These are phyloP conservation scores for Pyrenophora tritici-repentis DNA, from an alignment of 2,329 filamentous ascomycete species.

Conservation along the genomic window DNA sequence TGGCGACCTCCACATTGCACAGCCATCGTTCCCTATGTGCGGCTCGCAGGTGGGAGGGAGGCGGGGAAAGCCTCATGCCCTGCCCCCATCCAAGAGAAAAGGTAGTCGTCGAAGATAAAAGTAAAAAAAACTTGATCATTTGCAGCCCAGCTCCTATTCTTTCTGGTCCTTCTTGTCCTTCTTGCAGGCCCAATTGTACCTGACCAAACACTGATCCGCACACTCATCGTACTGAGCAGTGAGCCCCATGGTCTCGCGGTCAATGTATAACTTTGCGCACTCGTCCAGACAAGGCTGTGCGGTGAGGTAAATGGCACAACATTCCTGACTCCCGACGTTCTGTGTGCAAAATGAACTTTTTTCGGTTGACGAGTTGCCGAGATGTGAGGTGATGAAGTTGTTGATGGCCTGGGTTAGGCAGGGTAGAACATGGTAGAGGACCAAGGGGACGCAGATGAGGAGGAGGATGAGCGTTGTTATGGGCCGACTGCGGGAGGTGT, in stretches of 20 bases:
- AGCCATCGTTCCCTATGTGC: too few species aligned
- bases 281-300: slow-evolving; percentile 9
- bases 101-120: too few species aligned
- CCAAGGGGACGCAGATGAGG: slow-evolving; percentile 9
- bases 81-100: too few species aligned
- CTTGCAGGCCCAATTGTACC: slow-evolving; percentile 1
- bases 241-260: slow-evolving; percentile 3
- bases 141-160: too few species aligned
- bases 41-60: too few species aligned
- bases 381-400: neutral
- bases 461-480: slow-evolving; percentile 3
- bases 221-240: slow-evolving; percentile 9
- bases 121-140: too few species aligned
- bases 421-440: slow-evolving; percentile 14
- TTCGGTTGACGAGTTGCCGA: neutral
- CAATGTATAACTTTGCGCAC: slow-evolving; percentile 3
- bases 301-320: slow-evolving; percentile 4
- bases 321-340: slow-evolving; percentile 3
- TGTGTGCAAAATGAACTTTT: slow-evolving; percentile 4
- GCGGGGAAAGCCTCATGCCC: too few species aligned
- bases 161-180: too few species aligned
- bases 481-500: slow-evolving; percentile 1
- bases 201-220: slow-evolving; percentile 6
- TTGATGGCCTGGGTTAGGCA: neutral
- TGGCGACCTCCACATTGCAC: too few species aligned